phyloP scores from a whole-genome alignment of 2,329 filamentous ascomycete genomes.

The Penicillium hordei region DNA sequence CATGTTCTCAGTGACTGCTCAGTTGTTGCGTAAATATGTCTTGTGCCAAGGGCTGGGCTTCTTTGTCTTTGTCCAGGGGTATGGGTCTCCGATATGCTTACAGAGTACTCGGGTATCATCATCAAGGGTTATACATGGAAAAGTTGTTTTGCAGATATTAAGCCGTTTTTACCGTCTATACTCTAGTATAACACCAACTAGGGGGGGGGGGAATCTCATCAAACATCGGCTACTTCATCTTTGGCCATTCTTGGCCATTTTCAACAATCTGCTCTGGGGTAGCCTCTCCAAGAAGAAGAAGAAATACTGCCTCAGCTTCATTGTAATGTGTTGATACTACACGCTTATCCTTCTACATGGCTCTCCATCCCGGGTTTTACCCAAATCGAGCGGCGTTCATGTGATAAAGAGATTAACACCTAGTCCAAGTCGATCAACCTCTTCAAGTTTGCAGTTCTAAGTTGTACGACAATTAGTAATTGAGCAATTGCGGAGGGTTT shows the following conservation, averaged over 20 bases:
- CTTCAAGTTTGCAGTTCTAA: background rate
- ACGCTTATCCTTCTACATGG: background rate
- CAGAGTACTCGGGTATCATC: background rate
- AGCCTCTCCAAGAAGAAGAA: too few species aligned
- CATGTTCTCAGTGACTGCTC: background rate
- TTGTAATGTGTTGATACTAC: background rate
- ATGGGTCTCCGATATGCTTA: background rate
- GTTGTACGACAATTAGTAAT: background rate
- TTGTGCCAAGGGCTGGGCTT: conserved; percentile 2
- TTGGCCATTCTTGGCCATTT: background rate
- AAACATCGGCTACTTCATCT: background rate
- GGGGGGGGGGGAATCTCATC: too few species aligned
- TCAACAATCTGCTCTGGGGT: background rate
- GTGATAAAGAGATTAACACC: background rate
- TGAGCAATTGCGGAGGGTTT: background rate
- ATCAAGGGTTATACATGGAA: background rate
- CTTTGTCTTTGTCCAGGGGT: background rate
- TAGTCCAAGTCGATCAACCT: background rate
- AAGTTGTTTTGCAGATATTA: background rate
- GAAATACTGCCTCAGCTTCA: background rate
- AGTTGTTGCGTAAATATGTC: background rate
- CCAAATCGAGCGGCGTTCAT: background rate
- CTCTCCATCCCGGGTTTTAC: background rate
- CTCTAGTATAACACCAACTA: background rate
- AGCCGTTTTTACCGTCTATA: background rate